Base-by-base conservation (phyloP, 345 rosid genomes). In the Cardiospermum halicacabum region DNA sequence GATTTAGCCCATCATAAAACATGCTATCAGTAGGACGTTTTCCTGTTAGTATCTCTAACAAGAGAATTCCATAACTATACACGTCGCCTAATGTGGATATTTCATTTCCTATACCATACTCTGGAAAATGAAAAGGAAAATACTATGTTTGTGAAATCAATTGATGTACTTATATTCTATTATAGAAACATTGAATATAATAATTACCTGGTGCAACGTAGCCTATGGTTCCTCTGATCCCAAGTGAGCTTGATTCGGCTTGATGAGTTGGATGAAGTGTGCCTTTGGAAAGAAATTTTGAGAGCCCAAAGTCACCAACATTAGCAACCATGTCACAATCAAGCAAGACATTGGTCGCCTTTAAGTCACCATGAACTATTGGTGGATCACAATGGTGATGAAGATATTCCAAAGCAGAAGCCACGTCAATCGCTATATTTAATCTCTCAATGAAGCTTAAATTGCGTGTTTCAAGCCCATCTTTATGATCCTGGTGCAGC, bases 371-470 rank as follows among this genome's bases (percentile, higher is more conserved):
- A 3, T 63, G 79, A 54, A 75, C 27, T 7, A 64, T 15, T 8
- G 65, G 73, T 54, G 56, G 58, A 53, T 60, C 70, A 24, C 57
- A 60, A 5, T 32, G 51, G 27, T 54, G 55, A 59, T 70, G 74
- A 40, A 75, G 69, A 63, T 75, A 76, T 28, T 76, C 65, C 4
- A 71, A 26, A 11, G 72, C 72, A 4, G 2, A 30, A 49, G 71
- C 69, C 49, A 66, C 54, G 24, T 72, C 70, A 25, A 56, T 53
- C 24, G 73, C 51, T 13, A 60, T 56, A 27, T 64, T 40, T 16
- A 71, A 45, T 24, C 79, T 59, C 22, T 67, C 73, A 24, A 56
- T 31, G 45, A 65, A 27, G 48, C 60, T 66, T 15, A 75, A 65
- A 36, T 2, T 53, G 26, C 58, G 16, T 11, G 3, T 13, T 0